Evolutionary conservation across 495 filamentous ascomycete species (phyloP).

Genomic region (Friedmanniomyces simplex): DNA sequence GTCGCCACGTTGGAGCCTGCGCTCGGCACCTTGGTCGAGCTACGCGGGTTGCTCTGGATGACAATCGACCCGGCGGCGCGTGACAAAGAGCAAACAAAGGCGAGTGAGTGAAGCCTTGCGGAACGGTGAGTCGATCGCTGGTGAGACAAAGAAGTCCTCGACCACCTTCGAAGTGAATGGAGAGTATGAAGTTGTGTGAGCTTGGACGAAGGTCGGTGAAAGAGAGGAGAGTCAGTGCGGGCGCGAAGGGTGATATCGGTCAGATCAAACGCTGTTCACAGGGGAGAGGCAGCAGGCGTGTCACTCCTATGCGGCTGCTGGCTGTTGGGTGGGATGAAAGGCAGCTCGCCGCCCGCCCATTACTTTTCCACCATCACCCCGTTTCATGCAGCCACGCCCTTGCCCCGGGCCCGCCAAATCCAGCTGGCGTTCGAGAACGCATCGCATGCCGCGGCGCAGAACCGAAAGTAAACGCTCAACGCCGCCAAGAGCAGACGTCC

Average conservation of each 20-base stretch:
- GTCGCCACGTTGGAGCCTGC: slow-evolving; percentile 1
- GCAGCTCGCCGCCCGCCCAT: neutral
- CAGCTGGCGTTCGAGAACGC: neutral
- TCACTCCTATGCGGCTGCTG: neutral
- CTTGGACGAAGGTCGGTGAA: neutral
- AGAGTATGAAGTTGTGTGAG: neutral
- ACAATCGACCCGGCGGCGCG: slow-evolving; percentile 6
- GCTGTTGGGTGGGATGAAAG: neutral
- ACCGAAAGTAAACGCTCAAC: neutral
- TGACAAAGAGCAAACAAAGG: slow-evolving; percentile 8
- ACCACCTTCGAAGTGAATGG: neutral
- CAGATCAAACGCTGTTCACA: neutral
- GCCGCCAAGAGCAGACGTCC: neutral
- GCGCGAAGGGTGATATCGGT: slow-evolving; percentile 1
- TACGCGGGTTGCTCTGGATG: neutral
- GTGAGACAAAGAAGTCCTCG: neutral
- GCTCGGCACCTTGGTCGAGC: neutral
- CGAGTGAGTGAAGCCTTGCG: neutral
- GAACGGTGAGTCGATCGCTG: neutral
- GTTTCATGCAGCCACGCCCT: neutral
- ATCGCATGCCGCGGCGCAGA: neutral
- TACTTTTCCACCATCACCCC: neutral
- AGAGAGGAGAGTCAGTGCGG: neutral
- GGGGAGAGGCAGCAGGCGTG: neutral
- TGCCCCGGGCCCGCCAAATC: neutral